Evolutionary conservation across 2,329 filamentous ascomycete genomes (phyloP).

Genomic region (Trichophyton schoenleinii): DNA sequence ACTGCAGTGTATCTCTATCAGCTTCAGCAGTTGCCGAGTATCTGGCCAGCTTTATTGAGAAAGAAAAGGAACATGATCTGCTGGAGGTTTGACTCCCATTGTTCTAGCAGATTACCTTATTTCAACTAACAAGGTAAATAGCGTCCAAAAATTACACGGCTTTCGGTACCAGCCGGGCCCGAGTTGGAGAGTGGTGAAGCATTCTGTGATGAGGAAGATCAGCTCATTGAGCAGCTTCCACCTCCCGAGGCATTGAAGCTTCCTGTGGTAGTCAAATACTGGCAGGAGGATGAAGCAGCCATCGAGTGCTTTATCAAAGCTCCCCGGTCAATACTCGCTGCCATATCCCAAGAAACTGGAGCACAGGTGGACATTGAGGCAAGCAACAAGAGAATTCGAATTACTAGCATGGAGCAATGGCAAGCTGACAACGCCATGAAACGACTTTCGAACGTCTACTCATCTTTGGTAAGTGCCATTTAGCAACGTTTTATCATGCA

Average conservation of each 20-base stretch:
- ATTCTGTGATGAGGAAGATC: conserved; percentile 11
- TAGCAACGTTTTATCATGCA: not conserved
- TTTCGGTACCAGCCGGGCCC: conserved; percentile 15
- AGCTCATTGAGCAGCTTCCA: conserved; percentile 1
- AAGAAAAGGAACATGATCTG: conserved; percentile 21
- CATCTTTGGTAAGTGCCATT: conserved; percentile 17
- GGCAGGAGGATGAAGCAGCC: conserved; percentile 14
- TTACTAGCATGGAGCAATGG: conserved; percentile 15
- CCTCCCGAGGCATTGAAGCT: not conserved
- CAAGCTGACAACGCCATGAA: conserved; percentile 21
- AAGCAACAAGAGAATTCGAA: conserved; percentile 16
- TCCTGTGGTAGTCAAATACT: conserved; percentile 15
- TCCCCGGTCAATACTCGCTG: conserved; percentile 15
- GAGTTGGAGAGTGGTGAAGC: conserved; percentile 14
- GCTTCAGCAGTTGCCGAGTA: conserved; percentile 10
- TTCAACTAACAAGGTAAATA: conserved; percentile 3
- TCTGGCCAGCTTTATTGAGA: conserved; percentile 19
- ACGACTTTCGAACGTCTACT: conserved; percentile 20
- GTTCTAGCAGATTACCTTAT: not conserved
- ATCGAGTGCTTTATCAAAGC: conserved; percentile 17
- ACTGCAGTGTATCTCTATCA: conserved; percentile 11
- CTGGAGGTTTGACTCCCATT: conserved; percentile 19
- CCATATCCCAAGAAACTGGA: conserved; percentile 19
- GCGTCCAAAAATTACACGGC: conserved; percentile 20
- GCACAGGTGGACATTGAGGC: conserved; percentile 18